Evolutionary conservation across 164 flowering plant species (phyloP).

Genomic region (Stephania japonica): DNA sequence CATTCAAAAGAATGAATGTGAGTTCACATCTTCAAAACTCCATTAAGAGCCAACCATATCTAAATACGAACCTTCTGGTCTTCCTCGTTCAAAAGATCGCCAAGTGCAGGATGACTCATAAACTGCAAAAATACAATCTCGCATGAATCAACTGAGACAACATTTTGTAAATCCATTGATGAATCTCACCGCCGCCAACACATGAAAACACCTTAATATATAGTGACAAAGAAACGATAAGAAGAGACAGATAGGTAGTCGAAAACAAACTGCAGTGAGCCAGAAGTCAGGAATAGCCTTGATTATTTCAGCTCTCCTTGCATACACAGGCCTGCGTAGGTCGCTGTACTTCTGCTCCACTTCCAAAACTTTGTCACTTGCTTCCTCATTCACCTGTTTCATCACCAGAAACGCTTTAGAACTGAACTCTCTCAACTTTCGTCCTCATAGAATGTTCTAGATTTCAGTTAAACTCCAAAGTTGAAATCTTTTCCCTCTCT

Average conservation of each 20-base stretch:
- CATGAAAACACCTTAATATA: neutral
- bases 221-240: neutral
- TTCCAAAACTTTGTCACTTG: conserved; percentile 83
- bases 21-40: neutral
- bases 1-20: neutral
- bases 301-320: conserved; percentile 61
- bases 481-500: neutral
- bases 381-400: conserved; percentile 79
- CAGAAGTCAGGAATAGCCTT: conserved; percentile 90
- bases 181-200: neutral
- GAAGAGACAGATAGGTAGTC: neutral
- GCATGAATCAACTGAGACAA: conserved; percentile 10
- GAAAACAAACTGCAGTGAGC: conserved; percentile 82
- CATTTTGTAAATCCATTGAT: neutral
- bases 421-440: neutral
- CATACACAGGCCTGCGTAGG: conserved; percentile 76
- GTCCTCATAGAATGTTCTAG: neutral
- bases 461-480: neutral
- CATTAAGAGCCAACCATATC: conserved; percentile 1
- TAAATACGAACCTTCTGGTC: conserved; percentile 57
- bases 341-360: conserved; percentile 86
- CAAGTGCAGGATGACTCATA: conserved; percentile 42
- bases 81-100: conserved; percentile 39
- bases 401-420: neutral
- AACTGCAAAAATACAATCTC: conserved; percentile 27